These are phyloP conservation scores for Boletus reticulatus DNA, from an alignment of 768 basidiomycete species.

Conservation along the genomic window DNA sequence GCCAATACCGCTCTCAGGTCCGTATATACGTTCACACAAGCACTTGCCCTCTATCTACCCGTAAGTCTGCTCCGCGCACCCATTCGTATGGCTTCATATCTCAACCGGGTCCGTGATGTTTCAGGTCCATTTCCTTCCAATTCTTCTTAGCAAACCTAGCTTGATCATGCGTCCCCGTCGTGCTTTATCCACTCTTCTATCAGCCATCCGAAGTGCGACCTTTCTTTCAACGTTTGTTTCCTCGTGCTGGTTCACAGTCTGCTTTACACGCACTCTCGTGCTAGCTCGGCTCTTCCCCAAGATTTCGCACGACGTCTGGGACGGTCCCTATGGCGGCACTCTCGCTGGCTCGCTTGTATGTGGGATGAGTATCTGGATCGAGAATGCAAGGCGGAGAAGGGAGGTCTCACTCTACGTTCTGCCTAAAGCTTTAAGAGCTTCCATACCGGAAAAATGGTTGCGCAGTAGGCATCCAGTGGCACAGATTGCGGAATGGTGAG, in stretches of 20 bases:
- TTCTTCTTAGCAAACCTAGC: conserved; percentile 57
- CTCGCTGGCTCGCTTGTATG: conserved; percentile 67
- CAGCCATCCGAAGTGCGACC: conserved; percentile 61
- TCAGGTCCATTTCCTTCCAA: conserved; percentile 70
- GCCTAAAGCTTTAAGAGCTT: conserved; percentile 64
- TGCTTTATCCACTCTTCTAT: conserved; percentile 41
- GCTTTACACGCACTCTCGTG: conserved; percentile 63
- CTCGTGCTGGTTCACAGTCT: conserved; percentile 68
- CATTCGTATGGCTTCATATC: background rate
- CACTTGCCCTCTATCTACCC: conserved; percentile 67
- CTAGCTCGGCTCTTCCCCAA: conserved; percentile 61
- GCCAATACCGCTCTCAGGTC: conserved; percentile 57
- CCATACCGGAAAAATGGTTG: conserved; percentile 55
- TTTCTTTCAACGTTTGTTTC: conserved; percentile 74
- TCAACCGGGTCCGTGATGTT: conserved; percentile 1
- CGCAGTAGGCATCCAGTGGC: conserved; percentile 41
- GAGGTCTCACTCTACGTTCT: conserved; percentile 82
- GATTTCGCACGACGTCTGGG: conserved; percentile 77
- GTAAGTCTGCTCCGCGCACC: conserved; percentile 40
- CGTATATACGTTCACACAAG: conserved; percentile 56
- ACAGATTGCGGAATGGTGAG: conserved; percentile 55
- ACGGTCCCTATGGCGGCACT: conserved; percentile 69
- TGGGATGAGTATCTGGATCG: conserved; percentile 77
- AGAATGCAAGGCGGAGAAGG: conserved; percentile 65
- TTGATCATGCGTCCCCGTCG: conserved; percentile 46